These are phyloP conservation scores for Leccinum subgranulosum DNA, from an alignment of 768 basidiomycete genomes.

Conservation along the genomic window DNA sequence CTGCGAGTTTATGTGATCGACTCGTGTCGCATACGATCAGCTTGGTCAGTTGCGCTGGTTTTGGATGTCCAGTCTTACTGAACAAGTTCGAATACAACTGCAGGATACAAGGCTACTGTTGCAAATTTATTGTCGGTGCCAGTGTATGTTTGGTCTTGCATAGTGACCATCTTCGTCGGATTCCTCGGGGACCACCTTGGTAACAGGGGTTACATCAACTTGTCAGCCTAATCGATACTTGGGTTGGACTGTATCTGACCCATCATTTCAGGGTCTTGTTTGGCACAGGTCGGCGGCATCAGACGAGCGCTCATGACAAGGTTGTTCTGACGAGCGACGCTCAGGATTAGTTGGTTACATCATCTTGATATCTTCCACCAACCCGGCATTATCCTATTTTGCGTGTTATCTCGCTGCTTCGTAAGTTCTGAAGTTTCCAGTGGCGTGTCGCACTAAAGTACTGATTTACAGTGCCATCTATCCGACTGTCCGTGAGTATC, in stretches of 20 bases:
- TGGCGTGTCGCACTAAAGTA: background rate
- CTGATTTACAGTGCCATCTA: constrained; percentile 38
- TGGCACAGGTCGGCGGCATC: constrained; percentile 27
- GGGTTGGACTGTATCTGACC: constrained; percentile 3
- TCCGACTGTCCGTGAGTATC: constrained; percentile 42
- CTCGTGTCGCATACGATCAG: constrained; percentile 4
- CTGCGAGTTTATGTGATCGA: background rate
- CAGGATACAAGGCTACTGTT: constrained; percentile 58
- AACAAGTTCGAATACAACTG: background rate
- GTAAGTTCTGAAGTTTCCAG: constrained; percentile 38
- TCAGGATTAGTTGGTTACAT: constrained; percentile 58
- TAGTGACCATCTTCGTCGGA: constrained; percentile 62
- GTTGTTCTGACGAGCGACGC: constrained; percentile 1
- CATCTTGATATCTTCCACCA: constrained; percentile 59
- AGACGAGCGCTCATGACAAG: background rate
- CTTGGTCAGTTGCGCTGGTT: constrained; percentile 14
- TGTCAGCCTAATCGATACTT: constrained; percentile 38
- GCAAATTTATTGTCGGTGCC: constrained; percentile 78
- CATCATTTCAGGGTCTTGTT: constrained; percentile 27
- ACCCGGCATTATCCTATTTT: constrained; percentile 66
- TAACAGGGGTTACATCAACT: constrained; percentile 55
- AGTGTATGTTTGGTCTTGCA: constrained; percentile 70
- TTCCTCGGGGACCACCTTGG: constrained; percentile 59
- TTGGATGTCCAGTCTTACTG: background rate
- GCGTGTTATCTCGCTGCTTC: constrained; percentile 68